Base-by-base conservation (phyloP, 2,329 filamentous ascomycete genomes). In the Fusarium xyrophilum region DNA sequence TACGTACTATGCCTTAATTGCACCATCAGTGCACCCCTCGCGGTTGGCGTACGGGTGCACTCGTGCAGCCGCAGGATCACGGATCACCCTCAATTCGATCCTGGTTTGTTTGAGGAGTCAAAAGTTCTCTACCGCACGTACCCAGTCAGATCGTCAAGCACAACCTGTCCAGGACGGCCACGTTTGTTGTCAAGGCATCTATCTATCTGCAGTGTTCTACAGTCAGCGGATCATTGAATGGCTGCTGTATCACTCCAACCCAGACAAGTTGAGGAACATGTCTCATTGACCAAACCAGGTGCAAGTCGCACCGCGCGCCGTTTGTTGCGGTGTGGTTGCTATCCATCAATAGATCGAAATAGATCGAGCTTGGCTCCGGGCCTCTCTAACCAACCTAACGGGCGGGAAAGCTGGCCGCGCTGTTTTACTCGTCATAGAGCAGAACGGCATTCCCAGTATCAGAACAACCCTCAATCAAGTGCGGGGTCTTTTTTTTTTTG, bases 11-110 rank as follows among this genome's bases (percentile, higher is more conserved):
- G 43, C 53, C 50, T n/a, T 60, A 39, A 39, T 25, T 43, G 38
- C 39, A 48, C 60, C 47, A 35, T 32, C 36, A 44, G 50, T 51
- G 56, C 62, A 63, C 56, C 65, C 61, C 47, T 69, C 65, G 56
- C 59, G 60, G 71, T 76, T 63, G 67, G 69, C 69, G 76, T 75
- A 76, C 76, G 76, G 76, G 75, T 75, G 74, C 77, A 76, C 75
- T 74, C 74, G 61, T 78, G 74, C 76, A 78, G 74, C 68, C 75
- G 77, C 71, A 75, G 74, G 67, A 76, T 77, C 69, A 76, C 28
- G 40, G 48, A 55, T 46, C 42, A 67, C 71, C 75, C 75, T 73
- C 76, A 73, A 77, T 47, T 75, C 72, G 68, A 73, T 69, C 68
- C 68, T 72, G 47, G 63, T 56, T 69, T 65, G 63, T 56, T 69